Percentiles rank a stretch among this genome's conserved stretches.
These are phyloP conservation scores for Aeschynomene evenia DNA, from an alignment of 306 rosid species.

Conservation along the genomic window DNA sequence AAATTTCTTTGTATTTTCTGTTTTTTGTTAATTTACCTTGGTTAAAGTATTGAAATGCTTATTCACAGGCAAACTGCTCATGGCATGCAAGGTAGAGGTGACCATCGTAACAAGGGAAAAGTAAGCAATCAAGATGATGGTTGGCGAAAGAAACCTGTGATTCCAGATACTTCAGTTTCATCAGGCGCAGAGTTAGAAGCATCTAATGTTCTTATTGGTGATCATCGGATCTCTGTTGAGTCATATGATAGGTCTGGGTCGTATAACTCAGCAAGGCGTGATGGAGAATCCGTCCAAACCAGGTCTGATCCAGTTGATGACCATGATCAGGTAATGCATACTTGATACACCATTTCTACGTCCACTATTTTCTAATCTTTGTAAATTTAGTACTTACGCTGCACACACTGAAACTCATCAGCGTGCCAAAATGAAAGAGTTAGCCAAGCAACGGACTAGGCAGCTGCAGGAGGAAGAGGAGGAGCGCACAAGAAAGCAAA, in stretches of 20 bases:
- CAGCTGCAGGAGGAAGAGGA: slow-evolving; percentile 91
- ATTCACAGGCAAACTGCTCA: slow-evolving; percentile 62
- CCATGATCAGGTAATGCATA: slow-evolving; percentile 67
- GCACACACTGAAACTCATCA: slow-evolving; percentile 34
- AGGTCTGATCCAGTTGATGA: slow-evolving; percentile 48
- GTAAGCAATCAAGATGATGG: slow-evolving; percentile 58
- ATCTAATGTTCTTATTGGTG: slow-evolving; percentile 53
- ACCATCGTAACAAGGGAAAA: slow-evolving; percentile 57
- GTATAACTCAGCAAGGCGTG: slow-evolving; percentile 44
- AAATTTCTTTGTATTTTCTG: slow-evolving; percentile 34
- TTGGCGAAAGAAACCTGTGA: slow-evolving; percentile 54
- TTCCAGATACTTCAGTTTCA: slow-evolving; percentile 43
- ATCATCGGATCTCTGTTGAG: slow-evolving; percentile 44
- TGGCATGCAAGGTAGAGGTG: slow-evolving; percentile 61
- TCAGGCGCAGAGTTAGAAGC: slow-evolving; percentile 44
- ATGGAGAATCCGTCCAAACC: slow-evolving; percentile 50
- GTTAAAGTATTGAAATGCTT: slow-evolving; percentile 38
- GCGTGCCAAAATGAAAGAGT: slow-evolving; percentile 71
- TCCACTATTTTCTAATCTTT: slow-evolving; percentile 18
- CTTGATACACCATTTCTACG: slow-evolving; percentile 23
- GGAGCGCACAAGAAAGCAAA: slow-evolving; percentile 72
- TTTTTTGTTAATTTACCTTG: slow-evolving; percentile 30
- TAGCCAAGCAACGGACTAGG: slow-evolving; percentile 74
- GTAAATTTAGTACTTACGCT: slow-evolving; percentile 29
- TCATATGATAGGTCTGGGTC: slow-evolving; percentile 44